Evolutionary conservation across 192 early-diverging fungal species (phyloP).

Genomic region (Phlyctochytrium arcticum): DNA sequence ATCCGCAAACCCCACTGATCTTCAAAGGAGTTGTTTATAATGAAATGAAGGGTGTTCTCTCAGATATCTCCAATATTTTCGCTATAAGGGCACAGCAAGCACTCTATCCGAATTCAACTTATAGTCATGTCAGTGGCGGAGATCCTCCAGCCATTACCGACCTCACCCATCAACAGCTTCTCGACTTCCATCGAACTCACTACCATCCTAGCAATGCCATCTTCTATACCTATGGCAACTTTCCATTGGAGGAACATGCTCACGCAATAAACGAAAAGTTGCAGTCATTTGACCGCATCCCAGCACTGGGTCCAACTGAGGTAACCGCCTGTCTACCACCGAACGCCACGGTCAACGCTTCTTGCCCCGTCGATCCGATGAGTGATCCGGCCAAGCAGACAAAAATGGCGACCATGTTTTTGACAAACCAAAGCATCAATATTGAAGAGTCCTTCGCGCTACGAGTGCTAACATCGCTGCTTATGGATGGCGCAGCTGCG

Average conservation of each 20-base stretch:
- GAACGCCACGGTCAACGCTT: conserved; percentile 22
- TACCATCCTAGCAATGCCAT: conserved; percentile 94
- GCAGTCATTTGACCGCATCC: conserved; percentile 47
- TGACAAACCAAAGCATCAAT: conserved; percentile 64
- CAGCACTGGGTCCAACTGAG: conserved; percentile 48
- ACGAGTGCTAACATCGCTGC: conserved; percentile 69
- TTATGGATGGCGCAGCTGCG: conserved; percentile 82
- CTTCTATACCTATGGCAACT: conserved; percentile 88
- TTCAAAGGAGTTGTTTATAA: conserved; percentile 98
- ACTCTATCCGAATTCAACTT: conserved; percentile 81
- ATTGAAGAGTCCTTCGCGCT: conserved; percentile 81
- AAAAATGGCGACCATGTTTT: conserved; percentile 46
- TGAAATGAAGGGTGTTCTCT: conserved; percentile 90
- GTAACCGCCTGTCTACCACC: too few species aligned
- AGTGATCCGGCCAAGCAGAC: conserved; percentile 70
- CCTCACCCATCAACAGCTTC: conserved; percentile 77
- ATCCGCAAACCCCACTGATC: conserved; percentile 61
- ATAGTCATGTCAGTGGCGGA: conserved; percentile 81
- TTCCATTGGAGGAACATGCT: conserved; percentile 73
- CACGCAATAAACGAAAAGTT: conserved; percentile 62
- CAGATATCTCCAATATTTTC: conserved; percentile 78
- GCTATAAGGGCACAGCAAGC: conserved; percentile 69
- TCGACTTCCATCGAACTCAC: conserved; percentile 75
- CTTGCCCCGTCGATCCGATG: conserved; percentile 70
- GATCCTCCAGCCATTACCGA: conserved; percentile 85